Conservation (phyloP, 257 asterid genomes). For the Mentha longifolia region DNA sequence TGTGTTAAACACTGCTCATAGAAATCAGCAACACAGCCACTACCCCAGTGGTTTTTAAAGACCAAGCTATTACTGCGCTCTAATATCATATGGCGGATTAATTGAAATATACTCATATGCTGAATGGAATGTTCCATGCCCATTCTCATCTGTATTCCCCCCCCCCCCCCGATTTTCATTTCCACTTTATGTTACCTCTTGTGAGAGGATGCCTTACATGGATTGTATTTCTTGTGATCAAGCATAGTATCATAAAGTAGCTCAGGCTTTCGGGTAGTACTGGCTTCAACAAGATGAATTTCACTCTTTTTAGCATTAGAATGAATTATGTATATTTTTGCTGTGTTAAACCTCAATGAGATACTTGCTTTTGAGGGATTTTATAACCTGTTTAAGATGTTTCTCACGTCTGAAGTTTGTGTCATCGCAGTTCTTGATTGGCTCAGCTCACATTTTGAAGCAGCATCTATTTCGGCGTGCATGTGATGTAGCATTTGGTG, state of each 20-base stretch:
- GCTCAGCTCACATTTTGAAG: constrained; percentile 86
- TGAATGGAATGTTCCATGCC: background rate
- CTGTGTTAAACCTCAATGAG: background rate
- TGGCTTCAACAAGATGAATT: constrained; percentile 9
- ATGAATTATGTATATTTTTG: background rate
- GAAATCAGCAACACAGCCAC: constrained; percentile 14
- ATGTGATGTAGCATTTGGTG: constrained; percentile 76
- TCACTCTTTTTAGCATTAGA: background rate
- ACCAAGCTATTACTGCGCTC: constrained; percentile 1
- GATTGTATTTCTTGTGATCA: too few species aligned
- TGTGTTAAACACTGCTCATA: constrained; percentile 1
- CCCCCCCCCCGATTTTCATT: too few species aligned
- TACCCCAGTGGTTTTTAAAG: background rate
- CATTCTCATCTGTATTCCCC: too few species aligned
- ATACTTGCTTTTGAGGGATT: background rate
- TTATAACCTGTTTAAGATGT: background rate
- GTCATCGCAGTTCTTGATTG: constrained; percentile 82
- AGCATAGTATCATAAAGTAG: too few species aligned
- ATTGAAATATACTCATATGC: background rate
- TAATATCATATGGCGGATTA: background rate
- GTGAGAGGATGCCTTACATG: too few species aligned
- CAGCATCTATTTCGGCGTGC: constrained; percentile 69
- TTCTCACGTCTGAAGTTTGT: constrained; percentile 29
- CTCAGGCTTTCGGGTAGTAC: background rate
- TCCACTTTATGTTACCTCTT: too few species aligned